These are phyloP conservation scores for Aureoboletus auriporus DNA, from an alignment of 768 basidiomycete species.

Conservation along the genomic window DNA sequence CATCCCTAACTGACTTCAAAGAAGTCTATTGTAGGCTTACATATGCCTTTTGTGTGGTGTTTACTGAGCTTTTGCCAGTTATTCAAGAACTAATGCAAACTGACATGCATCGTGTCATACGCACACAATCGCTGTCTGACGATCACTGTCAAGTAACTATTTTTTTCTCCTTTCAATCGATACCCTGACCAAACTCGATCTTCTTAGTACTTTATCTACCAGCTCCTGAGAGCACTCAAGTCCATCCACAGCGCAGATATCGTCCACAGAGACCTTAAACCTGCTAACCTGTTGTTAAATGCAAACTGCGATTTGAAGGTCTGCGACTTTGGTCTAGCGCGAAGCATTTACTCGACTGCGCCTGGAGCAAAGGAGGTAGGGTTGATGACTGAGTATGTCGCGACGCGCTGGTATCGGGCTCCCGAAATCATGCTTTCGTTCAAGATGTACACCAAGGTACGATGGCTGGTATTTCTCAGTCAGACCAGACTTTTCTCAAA, in stretches of 20 bases:
- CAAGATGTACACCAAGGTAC: constrained; percentile 80
- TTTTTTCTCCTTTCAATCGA: not conserved
- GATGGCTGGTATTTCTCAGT: constrained; percentile 3
- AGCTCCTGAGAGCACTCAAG: constrained; percentile 83
- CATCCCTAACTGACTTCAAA: constrained; percentile 69
- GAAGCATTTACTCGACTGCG: constrained; percentile 53
- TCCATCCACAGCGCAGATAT: constrained; percentile 87
- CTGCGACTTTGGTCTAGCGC: constrained; percentile 83
- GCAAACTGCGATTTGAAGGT: constrained; percentile 88
- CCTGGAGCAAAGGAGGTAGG: constrained; percentile 59
- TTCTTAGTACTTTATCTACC: constrained; percentile 73
- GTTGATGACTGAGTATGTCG: constrained; percentile 82
- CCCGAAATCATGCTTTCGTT: constrained; percentile 95
- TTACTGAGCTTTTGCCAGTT: constrained; percentile 37
- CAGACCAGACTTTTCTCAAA: constrained; percentile 3
- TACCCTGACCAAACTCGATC: constrained; percentile 1
- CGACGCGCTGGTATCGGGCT: constrained; percentile 90
- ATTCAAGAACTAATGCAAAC: constrained; percentile 90
- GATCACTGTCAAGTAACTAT: constrained; percentile 74
- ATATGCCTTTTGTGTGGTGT: not conserved
- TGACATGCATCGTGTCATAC: constrained; percentile 86
- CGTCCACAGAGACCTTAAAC: constrained; percentile 75
- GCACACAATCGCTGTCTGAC: constrained; percentile 85
- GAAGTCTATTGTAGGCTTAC: constrained; percentile 73
- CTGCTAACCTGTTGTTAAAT: constrained; percentile 84